These are phyloP conservation scores for Rhodotorula taiwanensis DNA, from an alignment of 768 basidiomycete genomes.

Conservation along the genomic window DNA sequence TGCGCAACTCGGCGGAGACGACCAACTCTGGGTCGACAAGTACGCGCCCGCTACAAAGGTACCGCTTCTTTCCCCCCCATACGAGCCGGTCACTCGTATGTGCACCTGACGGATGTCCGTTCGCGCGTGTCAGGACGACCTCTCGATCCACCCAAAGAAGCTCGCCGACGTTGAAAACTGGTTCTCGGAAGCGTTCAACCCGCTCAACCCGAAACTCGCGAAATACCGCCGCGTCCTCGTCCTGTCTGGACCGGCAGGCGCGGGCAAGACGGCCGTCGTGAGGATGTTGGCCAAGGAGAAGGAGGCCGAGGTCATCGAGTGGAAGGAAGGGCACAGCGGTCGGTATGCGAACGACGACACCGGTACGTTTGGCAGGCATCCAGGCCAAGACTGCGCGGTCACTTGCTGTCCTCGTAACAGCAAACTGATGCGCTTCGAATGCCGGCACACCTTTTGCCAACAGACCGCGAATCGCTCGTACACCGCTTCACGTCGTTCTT, in stretches of 20 bases:
- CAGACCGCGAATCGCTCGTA: conserved; percentile 32
- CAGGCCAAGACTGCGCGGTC: too few relatives aligned
- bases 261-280: conserved; percentile 81
- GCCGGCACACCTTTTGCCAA: too few relatives aligned
- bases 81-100: background rate
- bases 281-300: conserved; percentile 67
- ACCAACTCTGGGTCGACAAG: conserved; percentile 34
- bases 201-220: conserved; percentile 48
- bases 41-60: conserved; percentile 21
- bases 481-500: conserved; percentile 37
- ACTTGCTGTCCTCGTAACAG: too few relatives aligned
- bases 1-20: background rate
- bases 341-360: conserved; percentile 9
- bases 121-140: conserved; percentile 22
- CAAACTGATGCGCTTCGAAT: too few relatives aligned
- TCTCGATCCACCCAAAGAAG: conserved; percentile 43
- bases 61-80: too few relatives aligned
- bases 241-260: conserved; percentile 80
- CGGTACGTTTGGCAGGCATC: too few relatives aligned
- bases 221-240: conserved; percentile 81
- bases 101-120: background rate
- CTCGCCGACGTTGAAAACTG: conserved; percentile 43
- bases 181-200: conserved; percentile 37
- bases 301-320: conserved; percentile 74
- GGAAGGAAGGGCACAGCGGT: conserved; percentile 17